These are phyloP conservation scores for Claviceps maximensis DNA, from an alignment of 2,329 filamentous ascomycete genomes.

Conservation along the genomic window DNA sequence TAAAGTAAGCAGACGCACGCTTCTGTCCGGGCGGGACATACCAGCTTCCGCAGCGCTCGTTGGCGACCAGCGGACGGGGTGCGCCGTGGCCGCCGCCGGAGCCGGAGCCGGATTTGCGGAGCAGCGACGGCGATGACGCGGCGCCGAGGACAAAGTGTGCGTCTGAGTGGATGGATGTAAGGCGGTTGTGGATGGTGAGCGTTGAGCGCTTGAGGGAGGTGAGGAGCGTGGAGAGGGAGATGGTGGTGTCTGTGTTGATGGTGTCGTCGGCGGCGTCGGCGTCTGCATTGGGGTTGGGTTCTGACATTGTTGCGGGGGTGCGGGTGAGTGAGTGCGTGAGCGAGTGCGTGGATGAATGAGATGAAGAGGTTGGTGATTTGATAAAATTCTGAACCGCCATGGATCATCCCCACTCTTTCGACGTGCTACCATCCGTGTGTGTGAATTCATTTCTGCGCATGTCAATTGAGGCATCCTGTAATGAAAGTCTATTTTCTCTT, in stretches of 20 bases:
- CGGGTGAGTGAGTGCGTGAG: neutral
- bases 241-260: conserved; percentile 29
- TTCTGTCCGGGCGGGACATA: conserved; percentile 61
- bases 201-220: conserved; percentile 62
- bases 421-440: no score
- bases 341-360: neutral
- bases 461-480: no score
- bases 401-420: no score
- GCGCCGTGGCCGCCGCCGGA: conserved; percentile 22
- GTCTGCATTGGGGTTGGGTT: no score
- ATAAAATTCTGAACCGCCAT: neutral
- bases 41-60: conserved; percentile 94
- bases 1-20: conserved; percentile 76
- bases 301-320: no score
- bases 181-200: conserved; percentile 67
- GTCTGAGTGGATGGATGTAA: conserved; percentile 66
- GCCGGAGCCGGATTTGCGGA: conserved; percentile 23
- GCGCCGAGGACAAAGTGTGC: conserved; percentile 59
- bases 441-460: no score
- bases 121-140: conserved; percentile 18
- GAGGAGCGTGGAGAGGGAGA: conserved; percentile 57
- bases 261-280: no score
- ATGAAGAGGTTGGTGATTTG: conserved; percentile 2
- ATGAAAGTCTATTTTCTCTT: no score
- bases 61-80: conserved; percentile 66